Base-by-base conservation (phyloP, 2,329 filamentous ascomycete genomes). In the Xenoacremonium recifei region DNA sequence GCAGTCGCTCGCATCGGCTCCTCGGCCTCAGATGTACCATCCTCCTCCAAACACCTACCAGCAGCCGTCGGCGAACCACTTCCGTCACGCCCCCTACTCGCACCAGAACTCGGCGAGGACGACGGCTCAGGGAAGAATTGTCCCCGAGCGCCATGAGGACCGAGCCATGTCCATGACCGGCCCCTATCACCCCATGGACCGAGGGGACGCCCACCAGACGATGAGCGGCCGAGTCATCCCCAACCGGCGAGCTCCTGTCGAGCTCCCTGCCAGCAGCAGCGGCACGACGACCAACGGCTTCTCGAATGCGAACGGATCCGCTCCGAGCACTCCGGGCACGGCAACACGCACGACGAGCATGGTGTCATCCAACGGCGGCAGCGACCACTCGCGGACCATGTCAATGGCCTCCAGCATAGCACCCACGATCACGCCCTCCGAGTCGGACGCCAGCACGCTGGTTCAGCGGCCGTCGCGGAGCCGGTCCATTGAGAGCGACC, bases 131-230 rank as follows among this genome's bases (percentile, higher is more conserved):
- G 93, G 93, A 21, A 81, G 93, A 47, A 76, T 93, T 25, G 90
- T 99, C 7, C 93, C 93, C 2, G 91, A 96, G 61, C 83, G 92
- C 40, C 87, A 91, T 48, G 89, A 95, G 57, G 92, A 97, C 65
- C 82, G 93, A 44, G 84, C 93, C 49, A 97, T 97, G 93, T 96
- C 92, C 34, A 85, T 99, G 85, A 93, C 86, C 5, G 89, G 87
- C 9, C 87, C 64, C 16, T 75, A 71, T 46, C 63, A 89, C 54
- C 77, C 84, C 3, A 76, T 85, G 40, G 89, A 95, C 54, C 77
- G 80, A 47, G n/a, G n/a, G n/a, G 86, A 87, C 57, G 74, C 90
- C 33, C 86, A 93, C 64, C 92, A 96, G 66, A 96, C 91, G 5
- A 95, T 92, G 81, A 95, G 88, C 61, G 93, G 93, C 35, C 81